phyloP scores from a whole-genome alignment of 768 basidiomycete species.

The Gymnopilus dilepis region DNA sequence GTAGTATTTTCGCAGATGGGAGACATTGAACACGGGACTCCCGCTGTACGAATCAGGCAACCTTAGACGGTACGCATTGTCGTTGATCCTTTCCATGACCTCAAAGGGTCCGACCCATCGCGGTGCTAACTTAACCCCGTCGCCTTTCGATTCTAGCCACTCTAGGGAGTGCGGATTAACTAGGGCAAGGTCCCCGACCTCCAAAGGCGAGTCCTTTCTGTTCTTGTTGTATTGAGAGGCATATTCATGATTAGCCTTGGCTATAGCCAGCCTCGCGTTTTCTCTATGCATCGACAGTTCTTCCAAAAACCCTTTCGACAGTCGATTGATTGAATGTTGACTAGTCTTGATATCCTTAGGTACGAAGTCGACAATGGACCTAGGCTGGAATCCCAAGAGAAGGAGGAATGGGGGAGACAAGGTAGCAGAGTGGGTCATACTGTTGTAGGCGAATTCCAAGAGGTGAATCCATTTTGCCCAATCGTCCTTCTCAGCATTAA shows the following conservation, averaged over 20 bases:
- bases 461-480: constrained; percentile 21
- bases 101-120: constrained; percentile 13
- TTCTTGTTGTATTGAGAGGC: neutral
- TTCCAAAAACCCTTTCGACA: neutral
- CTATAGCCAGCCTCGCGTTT: constrained; percentile 6
- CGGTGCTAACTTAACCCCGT: constrained; percentile 2
- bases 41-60: constrained; percentile 1
- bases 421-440: constrained; percentile 8
- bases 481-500: constrained; percentile 18
- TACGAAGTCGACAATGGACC: neutral
- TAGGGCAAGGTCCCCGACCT: constrained; percentile 5
- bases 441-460: constrained; percentile 27
- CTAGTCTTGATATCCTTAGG: too few species aligned
- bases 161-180: too few species aligned
- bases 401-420: constrained; percentile 16
- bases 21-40: constrained; percentile 7
- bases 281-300: constrained; percentile 1
- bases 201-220: neutral
- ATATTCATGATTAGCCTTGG: constrained; percentile 4
- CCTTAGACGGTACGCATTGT: constrained; percentile 7
- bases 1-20: neutral
- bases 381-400: neutral
- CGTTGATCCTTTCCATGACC: constrained; percentile 1
- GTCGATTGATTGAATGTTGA: neutral
- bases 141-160: neutral